Conservation (phyloP, 2,329 filamentous ascomycete genomes). For the Diaporthe sp. region DNA sequence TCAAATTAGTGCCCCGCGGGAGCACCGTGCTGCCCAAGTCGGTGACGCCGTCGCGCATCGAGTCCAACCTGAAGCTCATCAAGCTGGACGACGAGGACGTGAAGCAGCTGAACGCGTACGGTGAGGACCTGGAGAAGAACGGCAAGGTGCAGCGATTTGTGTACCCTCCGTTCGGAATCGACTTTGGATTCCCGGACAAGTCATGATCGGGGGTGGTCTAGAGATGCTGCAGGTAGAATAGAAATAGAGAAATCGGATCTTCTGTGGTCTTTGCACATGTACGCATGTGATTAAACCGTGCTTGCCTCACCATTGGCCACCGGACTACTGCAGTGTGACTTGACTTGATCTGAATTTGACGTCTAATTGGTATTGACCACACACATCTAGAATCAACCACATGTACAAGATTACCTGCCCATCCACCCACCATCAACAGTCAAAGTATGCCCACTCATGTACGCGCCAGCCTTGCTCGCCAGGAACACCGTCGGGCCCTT, state of each 20-base stretch:
- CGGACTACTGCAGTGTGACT: background rate
- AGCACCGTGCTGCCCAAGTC: constrained; percentile 82
- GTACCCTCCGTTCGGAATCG: constrained; percentile 77
- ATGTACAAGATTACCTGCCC: constrained; percentile 72
- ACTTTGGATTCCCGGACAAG: constrained; percentile 83
- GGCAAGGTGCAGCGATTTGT: constrained; percentile 73
- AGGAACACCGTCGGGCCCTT: constrained; percentile 86
- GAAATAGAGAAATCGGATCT: background rate
- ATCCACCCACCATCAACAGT: constrained; percentile 95
- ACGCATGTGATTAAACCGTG: background rate
- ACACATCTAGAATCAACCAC: background rate
- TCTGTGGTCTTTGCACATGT: background rate
- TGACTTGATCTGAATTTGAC: background rate
- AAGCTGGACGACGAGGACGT: constrained; percentile 76
- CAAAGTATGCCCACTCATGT: constrained; percentile 86
- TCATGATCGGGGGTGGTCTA: constrained; percentile 15
- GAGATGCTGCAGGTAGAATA: background rate
- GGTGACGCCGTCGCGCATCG: constrained; percentile 76
- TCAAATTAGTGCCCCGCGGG: constrained; percentile 71
- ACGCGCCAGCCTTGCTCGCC: constrained; percentile 81
- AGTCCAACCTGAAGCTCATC: constrained; percentile 77
- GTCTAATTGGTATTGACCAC: background rate
- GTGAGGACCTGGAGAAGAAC: constrained; percentile 62
- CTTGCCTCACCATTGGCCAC: too few relatives aligned
- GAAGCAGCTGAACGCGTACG: constrained; percentile 68